Conservation (phyloP, 2,329 filamentous ascomycete species). For the Aureobasidium zeae region DNA sequence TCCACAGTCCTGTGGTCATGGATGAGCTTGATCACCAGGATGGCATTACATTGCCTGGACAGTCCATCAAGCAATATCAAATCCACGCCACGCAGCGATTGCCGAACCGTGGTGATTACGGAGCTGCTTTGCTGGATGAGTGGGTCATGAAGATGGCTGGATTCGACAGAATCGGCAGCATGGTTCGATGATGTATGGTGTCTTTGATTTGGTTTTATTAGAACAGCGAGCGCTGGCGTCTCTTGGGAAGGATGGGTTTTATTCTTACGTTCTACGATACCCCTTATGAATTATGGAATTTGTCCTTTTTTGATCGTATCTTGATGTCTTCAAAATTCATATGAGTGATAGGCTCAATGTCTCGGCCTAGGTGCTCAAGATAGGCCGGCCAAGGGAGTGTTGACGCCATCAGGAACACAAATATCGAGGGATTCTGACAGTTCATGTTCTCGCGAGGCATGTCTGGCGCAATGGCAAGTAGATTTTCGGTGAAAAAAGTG, state of each 20-base stretch:
- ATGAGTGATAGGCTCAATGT: no score
- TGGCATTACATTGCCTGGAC: conserved; percentile 56
- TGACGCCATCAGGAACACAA: neutral
- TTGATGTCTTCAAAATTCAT: no score
- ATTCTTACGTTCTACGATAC: conserved; percentile 8
- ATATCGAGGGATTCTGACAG: neutral
- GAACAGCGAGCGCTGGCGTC: conserved; percentile 7
- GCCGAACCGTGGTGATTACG: conserved; percentile 68
- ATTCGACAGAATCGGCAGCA: conserved; percentile 14
- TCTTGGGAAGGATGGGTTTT: neutral
- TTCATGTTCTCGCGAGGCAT: neutral
- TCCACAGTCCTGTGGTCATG: conserved; percentile 65
- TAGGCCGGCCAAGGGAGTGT: neutral
- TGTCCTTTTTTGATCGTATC: neutral
- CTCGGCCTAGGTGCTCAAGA: neutral
- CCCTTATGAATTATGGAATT: conserved; percentile 10
- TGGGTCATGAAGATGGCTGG: conserved; percentile 15
- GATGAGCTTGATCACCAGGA: conserved; percentile 73
- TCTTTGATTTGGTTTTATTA: neutral
- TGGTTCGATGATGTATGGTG: conserved; percentile 1
- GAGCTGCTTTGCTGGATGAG: conserved; percentile 35
- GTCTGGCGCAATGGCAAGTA: conserved; percentile 15
- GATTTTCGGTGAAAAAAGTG: conserved; percentile 46
- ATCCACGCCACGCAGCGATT: conserved; percentile 63
- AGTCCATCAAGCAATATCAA: conserved; percentile 67